Base-by-base conservation (phyloP, 2,329 filamentous ascomycete genomes). In the Nemania bipapillata region DNA sequence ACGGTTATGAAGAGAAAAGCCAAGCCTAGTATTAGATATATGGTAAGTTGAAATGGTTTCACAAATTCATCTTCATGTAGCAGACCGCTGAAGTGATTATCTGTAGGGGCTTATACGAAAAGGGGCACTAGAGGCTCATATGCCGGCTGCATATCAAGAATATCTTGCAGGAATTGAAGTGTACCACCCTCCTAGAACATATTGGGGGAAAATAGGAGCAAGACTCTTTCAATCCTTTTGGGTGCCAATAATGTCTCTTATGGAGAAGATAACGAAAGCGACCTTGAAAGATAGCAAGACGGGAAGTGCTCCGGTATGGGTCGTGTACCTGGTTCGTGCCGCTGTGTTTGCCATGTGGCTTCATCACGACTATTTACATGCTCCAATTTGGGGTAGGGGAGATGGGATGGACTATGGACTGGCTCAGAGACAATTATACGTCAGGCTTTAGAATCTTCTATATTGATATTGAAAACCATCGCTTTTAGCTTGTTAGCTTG, bases 281-380 rank as follows among this genome's bases (percentile, higher is more conserved):
- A 59, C 50, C 42, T 2, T 49, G 22, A 28, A 22, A 20, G 35
- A 26, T 11, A 30, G 52, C 40, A 28, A 63, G 2, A 22, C 17
- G 11, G 66, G 66, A 1, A 52, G 42, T 30, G 67, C 67, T 15
- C 63, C 53, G 4, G 8, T 17, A n/a, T 53, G 12, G 32, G 55
- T 66, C 9, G 40, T 71, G 8, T 15, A 15, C 15, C 28, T 69
- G 15, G 66, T 71, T 11, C 54, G 63, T 30, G 11, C 32, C 4
- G 52, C 52, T 2, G 52, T 70, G 24, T 35, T 59, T 26, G 8
- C 32, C 3, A 66, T 70, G 58, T 71, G 63, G 69, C 45, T 57
- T 24, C 47, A 67, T 54, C 66, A 71, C 49, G 65, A 70, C 49
- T 63, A 54, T 22, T 35, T 70, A 9, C 62, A 65, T 56, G 65